These are phyloP conservation scores for Lachancea meyersii DNA, from an alignment of 805 yeast species.

Conservation along the genomic window DNA sequence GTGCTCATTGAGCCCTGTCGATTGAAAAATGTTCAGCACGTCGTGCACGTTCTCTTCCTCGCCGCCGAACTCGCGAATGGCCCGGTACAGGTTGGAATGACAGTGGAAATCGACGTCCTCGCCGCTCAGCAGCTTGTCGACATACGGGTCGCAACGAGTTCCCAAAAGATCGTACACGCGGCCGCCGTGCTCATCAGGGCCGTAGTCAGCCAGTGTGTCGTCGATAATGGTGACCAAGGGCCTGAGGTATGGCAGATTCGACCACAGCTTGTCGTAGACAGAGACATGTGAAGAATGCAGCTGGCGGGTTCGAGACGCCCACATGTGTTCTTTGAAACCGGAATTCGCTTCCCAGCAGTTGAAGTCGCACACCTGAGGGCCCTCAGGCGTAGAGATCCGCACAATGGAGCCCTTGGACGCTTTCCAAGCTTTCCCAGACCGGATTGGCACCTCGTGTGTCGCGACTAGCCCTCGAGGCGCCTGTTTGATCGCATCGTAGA, in stretches of 20 bases:
- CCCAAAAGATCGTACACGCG: conserved; percentile 61
- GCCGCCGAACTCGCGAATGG: conserved; percentile 53
- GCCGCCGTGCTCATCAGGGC: conserved; percentile 61
- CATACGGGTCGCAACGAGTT: conserved; percentile 65
- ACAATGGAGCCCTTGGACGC: conserved; percentile 57
- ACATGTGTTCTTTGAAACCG: conserved; percentile 57
- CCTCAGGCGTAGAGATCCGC: conserved; percentile 57
- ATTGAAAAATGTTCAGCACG: conserved; percentile 62
- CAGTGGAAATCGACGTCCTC: conserved; percentile 63
- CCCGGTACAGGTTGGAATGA: conserved; percentile 57
- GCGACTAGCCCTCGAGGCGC: too few species aligned
- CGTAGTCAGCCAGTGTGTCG: conserved; percentile 48
- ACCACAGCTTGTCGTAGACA: conserved; percentile 58
- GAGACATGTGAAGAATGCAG: conserved; percentile 58
- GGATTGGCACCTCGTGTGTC: conserved; percentile 34
- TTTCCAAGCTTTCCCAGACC: conserved; percentile 57
- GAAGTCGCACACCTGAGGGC: conserved; percentile 67
- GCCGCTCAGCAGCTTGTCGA: conserved; percentile 56
- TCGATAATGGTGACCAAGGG: conserved; percentile 60
- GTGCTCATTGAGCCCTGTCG: conserved; percentile 57
- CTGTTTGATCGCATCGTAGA: conserved; percentile 10
- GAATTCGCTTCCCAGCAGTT: conserved; percentile 53
- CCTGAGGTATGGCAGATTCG: conserved; percentile 56
- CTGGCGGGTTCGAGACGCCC: conserved; percentile 74
- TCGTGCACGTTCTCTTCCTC: conserved; percentile 64